Evolutionary conservation across 2,329 filamentous ascomycete genomes (phyloP).

Genomic region (Lachnellula suecica): DNA sequence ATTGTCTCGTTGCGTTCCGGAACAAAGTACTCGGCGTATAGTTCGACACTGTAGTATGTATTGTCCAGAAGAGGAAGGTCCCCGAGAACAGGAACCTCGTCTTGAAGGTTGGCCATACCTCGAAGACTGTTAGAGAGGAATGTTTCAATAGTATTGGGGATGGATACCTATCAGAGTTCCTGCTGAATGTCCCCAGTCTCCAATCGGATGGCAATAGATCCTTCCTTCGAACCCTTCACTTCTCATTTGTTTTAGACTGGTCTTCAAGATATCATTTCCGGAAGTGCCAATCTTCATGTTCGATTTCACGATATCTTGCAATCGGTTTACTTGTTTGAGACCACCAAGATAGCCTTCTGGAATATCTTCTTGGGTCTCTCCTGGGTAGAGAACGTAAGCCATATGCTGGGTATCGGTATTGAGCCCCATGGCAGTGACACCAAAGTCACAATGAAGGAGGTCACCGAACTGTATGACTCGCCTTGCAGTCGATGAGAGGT

Average conservation of each 20-base stretch:
- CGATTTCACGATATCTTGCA: constrained; percentile 46
- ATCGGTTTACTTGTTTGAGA: constrained; percentile 43
- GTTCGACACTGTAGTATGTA: constrained; percentile 51
- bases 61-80: constrained; percentile 44
- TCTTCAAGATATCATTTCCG: constrained; percentile 45
- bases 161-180: constrained; percentile 45
- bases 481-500: constrained; percentile 1
- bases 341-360: constrained; percentile 42
- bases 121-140: background rate
- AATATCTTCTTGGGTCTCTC: constrained; percentile 40
- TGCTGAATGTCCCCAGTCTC: constrained; percentile 51
- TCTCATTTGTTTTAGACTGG: constrained; percentile 39
- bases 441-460: constrained; percentile 49
- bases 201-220: constrained; percentile 50
- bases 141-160: background rate
- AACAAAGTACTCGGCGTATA: constrained; percentile 47
- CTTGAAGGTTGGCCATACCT: constrained; percentile 52
- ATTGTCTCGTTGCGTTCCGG: constrained; percentile 44
- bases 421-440: constrained; percentile 45
- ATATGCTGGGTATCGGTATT: constrained; percentile 52
- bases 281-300: constrained; percentile 45
- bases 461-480: constrained; percentile 43
- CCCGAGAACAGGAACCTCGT: constrained; percentile 45
- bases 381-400: constrained; percentile 46
- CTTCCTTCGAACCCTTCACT: constrained; percentile 44